Base-by-base conservation (phyloP, 768 basidiomycete species). In the Rhizopogon rudus region DNA sequence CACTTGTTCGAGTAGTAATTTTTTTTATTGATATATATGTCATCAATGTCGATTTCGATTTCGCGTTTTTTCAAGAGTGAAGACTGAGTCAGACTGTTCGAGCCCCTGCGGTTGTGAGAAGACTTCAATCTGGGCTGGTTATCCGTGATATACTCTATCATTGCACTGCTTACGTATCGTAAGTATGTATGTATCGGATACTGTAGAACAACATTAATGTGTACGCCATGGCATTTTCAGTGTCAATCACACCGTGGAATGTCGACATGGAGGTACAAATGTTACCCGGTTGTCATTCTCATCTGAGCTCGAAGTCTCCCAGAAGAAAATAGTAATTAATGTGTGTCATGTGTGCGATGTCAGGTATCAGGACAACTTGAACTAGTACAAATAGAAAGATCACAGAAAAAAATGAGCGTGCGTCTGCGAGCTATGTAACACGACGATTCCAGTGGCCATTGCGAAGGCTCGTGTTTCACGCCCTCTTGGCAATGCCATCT, bases 11-110 rank as follows among this genome's bases (percentile, higher is more conserved):
- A 51, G 33, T 29, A n/a, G 9, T 48, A 53, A 42, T 33, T 40
- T 16, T 53, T 60, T 46, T 66, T 65, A 63, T 69, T 53, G 49
- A 56, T 69, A 67, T 61, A 45, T 67, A 69, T 63, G 22, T 1
- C 58, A 57, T 46, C 29, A 20, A 4, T 20, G 8, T 48, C 20
- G 3, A 17, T 33, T 14, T 35, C 33, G 8, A 7, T 41, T n/a
- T n/a, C 16, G 4, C 9, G 29, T 9, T 9, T 5, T 17, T 9
- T 45, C 10, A n/a, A n/a, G n/a, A n/a, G n/a, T n/a, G n/a, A 9
- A 25, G 25, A 5, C 3, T 4, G n/a, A n/a, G n/a, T n/a, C 25
- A 25, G 25, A 25, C 25, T 5, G 25, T 25, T 25, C 25, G 25
- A 25, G 25, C 25, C 25, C 25, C 25, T 25, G 4, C 25, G 4